Evolutionary conservation across 805 yeast species (phyloP).

Genomic region (Cyberlindnera maritima): DNA sequence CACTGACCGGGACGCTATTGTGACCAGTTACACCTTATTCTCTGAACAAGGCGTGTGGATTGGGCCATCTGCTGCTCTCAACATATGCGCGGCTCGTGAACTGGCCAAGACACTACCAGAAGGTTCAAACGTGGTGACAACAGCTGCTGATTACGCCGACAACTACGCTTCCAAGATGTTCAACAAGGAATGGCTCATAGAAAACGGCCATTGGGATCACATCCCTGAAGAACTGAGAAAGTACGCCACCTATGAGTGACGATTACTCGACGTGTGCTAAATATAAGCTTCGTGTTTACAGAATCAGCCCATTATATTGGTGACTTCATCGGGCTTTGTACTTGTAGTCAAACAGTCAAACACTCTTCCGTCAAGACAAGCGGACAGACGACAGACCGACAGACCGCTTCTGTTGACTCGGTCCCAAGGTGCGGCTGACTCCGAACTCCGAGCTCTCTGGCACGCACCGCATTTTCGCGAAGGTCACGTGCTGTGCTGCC

Average conservation of each 20-base stretch:
- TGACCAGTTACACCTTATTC: constrained; percentile 18
- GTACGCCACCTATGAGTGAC: constrained; percentile 15
- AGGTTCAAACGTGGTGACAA: constrained; percentile 26
- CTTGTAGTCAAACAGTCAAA: too few species aligned
- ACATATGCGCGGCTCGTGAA: constrained; percentile 22
- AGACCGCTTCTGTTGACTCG: too few species aligned
- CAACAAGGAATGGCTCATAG: constrained; percentile 19
- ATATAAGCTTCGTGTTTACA: not conserved
- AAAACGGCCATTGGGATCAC: constrained; percentile 23
- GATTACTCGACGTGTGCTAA: too few species aligned
- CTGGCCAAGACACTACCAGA: constrained; percentile 24
- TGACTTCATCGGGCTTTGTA: not conserved
- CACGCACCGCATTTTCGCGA: not conserved
- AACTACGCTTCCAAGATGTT: constrained; percentile 25
- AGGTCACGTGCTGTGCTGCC: constrained; percentile 1
- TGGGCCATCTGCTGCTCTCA: constrained; percentile 26
- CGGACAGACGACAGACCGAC: too few species aligned
- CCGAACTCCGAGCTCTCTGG: too few species aligned
- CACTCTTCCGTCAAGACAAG: not conserved
- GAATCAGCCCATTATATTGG: not conserved
- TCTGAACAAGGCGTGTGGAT: constrained; percentile 20
- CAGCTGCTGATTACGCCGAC: constrained; percentile 24
- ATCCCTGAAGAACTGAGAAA: constrained; percentile 19
- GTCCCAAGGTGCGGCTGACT: too few species aligned
- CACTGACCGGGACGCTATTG: constrained; percentile 19